These are phyloP conservation scores for Phenoliferia sp. DNA, from an alignment of 1,284 basidiomycete species.

Conservation along the genomic window DNA sequence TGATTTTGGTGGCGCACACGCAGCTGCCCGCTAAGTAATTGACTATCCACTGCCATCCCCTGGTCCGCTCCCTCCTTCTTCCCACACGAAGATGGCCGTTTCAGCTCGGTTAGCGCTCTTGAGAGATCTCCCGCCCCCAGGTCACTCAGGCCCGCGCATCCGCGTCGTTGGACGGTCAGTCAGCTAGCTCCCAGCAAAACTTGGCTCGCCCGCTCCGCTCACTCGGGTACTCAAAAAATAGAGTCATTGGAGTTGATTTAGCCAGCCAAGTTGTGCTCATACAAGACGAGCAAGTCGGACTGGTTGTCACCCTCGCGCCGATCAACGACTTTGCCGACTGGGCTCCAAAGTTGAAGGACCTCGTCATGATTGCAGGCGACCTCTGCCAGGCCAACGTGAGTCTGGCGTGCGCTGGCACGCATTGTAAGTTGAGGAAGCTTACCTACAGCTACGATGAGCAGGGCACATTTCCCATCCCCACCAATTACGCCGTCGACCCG, in stretches of 20 bases:
- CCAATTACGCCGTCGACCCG: background rate
- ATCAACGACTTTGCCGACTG: background rate
- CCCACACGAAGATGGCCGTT: background rate
- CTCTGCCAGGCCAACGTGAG: background rate
- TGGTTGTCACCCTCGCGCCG: background rate
- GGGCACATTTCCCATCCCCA: background rate
- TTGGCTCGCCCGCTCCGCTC: background rate
- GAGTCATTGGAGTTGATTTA: background rate
- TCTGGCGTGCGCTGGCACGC: too few species aligned
- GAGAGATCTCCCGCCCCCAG: background rate
- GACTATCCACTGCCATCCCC: too few species aligned
- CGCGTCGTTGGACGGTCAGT: slow-evolving; percentile 6
- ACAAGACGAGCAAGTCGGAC: background rate
- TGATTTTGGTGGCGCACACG: too few species aligned
- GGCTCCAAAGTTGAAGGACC: background rate
- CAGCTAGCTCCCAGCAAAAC: background rate
- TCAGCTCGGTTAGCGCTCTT: background rate
- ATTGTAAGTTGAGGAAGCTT: too few species aligned
- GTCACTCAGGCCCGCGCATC: background rate
- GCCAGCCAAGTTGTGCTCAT: background rate
- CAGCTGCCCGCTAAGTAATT: too few species aligned
- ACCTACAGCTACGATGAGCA: too few species aligned
- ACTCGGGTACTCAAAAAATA: background rate
- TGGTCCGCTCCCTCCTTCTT: too few species aligned
- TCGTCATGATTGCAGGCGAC: background rate